Base-by-base conservation (phyloP, 169 alveolate genomes). In the Pseudocohnilembus persalinus region DNA sequence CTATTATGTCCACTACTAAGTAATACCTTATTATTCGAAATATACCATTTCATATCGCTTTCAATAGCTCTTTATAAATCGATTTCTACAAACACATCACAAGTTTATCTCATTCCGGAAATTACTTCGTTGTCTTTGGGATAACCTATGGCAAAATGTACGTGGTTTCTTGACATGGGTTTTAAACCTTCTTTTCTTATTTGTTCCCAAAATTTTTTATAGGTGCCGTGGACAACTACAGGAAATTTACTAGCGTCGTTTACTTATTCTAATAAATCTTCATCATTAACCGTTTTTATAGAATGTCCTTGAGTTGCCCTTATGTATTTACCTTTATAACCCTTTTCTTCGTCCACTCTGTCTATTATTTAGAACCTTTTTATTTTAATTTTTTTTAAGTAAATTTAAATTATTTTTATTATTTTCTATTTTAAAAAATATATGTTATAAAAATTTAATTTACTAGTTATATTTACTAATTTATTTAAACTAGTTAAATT, bases 81-180 rank as follows among this genome's bases (percentile, higher is more conserved):
- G 0, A 96, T 90, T 77, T 94, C 96, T 76, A 96, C 90, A 31
- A 89, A 85, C n/a, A 94, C 90, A 35, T 93, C 89, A 80, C 97
- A 92, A 63, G 90, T 83, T 29, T 81, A 73, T 82, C 98, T 88
- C 96, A 95, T 95, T 49, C 98, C 98, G 81, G 96, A 92, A 49
- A 94, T 94, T 25, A 96, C 97, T 81, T 91, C 92, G 28, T 93
- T 86, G 75, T 93, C 93, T 30, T 92, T 92, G 31, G 96, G 95
- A 77, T 89, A 87, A 76, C 97, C 97, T 49, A 83, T 81, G 0
- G 97, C 96, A 80, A 94, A 90, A 90, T 93, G 98, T 63, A 96
- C 92, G 49, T 93, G 97, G 84, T 96, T 94, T 90, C 98, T 90
- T 11, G 85, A 82, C 98, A 96, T 96, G 82, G 81, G 90, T 75